These are phyloP conservation scores for Stygiomarasmius scandens DNA, from an alignment of 1,284 basidiomycete species.

Conservation along the genomic window DNA sequence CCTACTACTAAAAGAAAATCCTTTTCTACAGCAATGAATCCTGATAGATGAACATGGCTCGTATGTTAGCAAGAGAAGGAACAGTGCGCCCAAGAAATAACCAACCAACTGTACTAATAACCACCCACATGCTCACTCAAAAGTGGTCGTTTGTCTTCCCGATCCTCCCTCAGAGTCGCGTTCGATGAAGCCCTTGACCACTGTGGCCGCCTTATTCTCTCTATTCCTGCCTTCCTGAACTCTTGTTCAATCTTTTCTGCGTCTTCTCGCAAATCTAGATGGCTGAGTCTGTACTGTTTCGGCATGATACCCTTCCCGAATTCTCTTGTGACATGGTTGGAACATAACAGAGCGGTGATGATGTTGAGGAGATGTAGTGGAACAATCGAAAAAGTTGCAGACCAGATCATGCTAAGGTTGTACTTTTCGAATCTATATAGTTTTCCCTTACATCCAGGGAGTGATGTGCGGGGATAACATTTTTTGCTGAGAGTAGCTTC, in stretches of 20 bases:
- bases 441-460: constrained; percentile 73
- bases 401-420: constrained; percentile 59
- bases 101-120: too few relatives aligned
- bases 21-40: too few relatives aligned
- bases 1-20: too few relatives aligned
- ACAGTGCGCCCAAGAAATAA: too few relatives aligned
- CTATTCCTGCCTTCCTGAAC: constrained; percentile 17
- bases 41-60: too few relatives aligned
- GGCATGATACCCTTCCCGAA: constrained; percentile 78
- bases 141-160: constrained; percentile 1
- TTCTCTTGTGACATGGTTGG: constrained; percentile 70
- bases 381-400: constrained; percentile 64
- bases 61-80: too few relatives aligned
- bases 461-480: constrained; percentile 67
- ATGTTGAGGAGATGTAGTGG: constrained; percentile 69
- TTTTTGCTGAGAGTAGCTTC: constrained; percentile 61
- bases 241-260: constrained; percentile 33
- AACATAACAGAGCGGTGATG: constrained; percentile 63
- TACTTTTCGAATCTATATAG: constrained; percentile 63
- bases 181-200: constrained; percentile 18
- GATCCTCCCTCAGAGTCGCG: constrained; percentile 21
- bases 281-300: constrained; percentile 62
- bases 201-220: constrained; percentile 14
- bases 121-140: neutral
- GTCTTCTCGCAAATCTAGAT: constrained; percentile 42